Conservation (phyloP, 768 basidiomycete genomes). For the Suillus subluteus region DNA sequence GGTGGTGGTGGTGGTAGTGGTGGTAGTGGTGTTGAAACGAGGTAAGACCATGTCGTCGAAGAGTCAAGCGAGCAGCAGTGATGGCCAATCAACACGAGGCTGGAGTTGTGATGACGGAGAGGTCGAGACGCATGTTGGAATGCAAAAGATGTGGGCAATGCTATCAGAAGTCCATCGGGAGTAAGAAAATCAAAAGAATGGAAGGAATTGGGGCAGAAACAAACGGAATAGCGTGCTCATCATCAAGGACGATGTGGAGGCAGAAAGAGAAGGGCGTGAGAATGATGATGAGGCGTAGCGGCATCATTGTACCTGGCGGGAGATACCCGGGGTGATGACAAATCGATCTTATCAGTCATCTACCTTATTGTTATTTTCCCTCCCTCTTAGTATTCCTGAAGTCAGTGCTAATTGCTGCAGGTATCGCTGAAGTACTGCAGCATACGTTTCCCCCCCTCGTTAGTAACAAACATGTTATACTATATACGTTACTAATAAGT, state of each 20-base stretch:
- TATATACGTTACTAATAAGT: neutral
- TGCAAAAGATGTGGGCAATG: no score
- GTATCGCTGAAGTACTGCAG: neutral
- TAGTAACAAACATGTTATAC: conserved; percentile 5
- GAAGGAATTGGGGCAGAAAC: no score
- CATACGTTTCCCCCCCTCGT: neutral
- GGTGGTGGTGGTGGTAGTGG: neutral
- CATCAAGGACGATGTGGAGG: neutral
- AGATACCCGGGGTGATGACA: neutral
- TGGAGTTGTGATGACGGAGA: no score
- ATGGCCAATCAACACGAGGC: neutral
- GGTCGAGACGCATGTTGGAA: no score
- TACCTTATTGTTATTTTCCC: neutral
- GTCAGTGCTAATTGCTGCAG: neutral
- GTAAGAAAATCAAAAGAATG: neutral
- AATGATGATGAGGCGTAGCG: neutral
- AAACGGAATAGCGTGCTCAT: neutral
- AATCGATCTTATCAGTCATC: neutral
- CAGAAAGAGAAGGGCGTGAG: neutral
- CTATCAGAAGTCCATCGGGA: no score
- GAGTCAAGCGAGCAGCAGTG: neutral
- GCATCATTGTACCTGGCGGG: neutral
- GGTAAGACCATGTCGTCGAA: neutral
- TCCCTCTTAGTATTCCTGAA: neutral
- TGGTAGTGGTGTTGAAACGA: neutral